Evolutionary conservation across 495 filamentous ascomycete genomes (phyloP), one percentile per base, ranked within the genome.

Genomic region (Physcia stellaris): DNA sequence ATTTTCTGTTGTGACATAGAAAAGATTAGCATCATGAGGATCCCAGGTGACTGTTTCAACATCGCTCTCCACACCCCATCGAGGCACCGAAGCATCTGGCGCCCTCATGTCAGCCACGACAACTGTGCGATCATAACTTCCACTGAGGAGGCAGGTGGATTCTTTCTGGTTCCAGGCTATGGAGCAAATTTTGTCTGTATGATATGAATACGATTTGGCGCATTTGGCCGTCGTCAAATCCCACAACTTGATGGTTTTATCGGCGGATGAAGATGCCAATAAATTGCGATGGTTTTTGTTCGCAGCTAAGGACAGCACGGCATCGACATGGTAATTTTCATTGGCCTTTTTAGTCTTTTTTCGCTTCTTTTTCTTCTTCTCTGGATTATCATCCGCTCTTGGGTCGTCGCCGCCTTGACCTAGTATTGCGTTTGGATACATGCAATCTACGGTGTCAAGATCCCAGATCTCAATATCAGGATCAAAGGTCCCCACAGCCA

Each of bases 391-490:
- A 22, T 54, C 45, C 29, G 39, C 37, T 29, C 50, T 32, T 3
- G 55, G 52, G 16, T 63, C 43, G 29, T 72, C 68, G n/a, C 70
- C 72, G 6, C 76, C 79, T 52, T 85, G 80, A n/a, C 90, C 90
- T 21, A 99, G 77, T 39, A 99, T 93, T 4, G 88, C 88, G 50
- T 94, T 86, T 16, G 92, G 90, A 55, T 92, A 96, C 81, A 99
- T 92, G 68, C 79, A 79, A 63, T 99, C 90, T 29, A 99, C 74
- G 1, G 82, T 77, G 53, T 96, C 90, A 30, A 99, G 67, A 57
- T 99, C 84, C 90, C 90, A 99, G 30, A 99, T 75, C 65, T 99
- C 90, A 48, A 99, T 96, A 53, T 99, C 90, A 2, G 90, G 86
- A 50, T 96, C 90, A 70, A 96, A 92, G 1, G 92, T 96, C 37